These are phyloP conservation scores for Sordariomycetes sp. DNA, from an alignment of 2,329 filamentous ascomycete genomes.

Conservation along the genomic window DNA sequence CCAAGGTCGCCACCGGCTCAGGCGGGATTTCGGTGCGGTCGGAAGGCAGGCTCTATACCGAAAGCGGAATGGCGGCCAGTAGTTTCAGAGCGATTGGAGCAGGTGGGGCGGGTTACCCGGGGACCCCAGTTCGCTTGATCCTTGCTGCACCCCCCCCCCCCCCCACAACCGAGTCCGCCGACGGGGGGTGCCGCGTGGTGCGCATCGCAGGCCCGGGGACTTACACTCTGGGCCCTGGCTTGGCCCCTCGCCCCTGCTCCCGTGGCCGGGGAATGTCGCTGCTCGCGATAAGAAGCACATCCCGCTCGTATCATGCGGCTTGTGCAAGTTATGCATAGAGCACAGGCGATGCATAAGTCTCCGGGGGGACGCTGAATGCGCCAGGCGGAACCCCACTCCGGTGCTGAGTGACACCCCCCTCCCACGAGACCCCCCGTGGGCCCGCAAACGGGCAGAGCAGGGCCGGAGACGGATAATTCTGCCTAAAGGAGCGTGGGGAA, in stretches of 20 bases:
- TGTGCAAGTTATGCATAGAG: not conserved
- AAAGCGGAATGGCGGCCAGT: constrained; percentile 2
- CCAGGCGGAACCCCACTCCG: not conserved
- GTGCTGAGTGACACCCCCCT: not conserved
- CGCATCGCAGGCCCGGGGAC: constrained; percentile 5
- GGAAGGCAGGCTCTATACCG: not conserved
- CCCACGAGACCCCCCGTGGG: not conserved
- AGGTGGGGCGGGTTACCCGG: not conserved
- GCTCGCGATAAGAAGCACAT: not conserved
- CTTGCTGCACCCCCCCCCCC: not conserved
- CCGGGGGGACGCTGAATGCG: no score
- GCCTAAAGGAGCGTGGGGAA: constrained; percentile 3
- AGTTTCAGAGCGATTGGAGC: not conserved
- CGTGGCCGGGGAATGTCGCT: not conserved
- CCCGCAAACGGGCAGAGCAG: not conserved
- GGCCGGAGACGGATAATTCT: constrained; percentile 1
- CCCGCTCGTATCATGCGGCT: not conserved
- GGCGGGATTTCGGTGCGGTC: constrained; percentile 6
- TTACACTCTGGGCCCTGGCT: not conserved
- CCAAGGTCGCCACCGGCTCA: constrained; percentile 5
- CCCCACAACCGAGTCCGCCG: not conserved
- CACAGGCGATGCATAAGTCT: not conserved
- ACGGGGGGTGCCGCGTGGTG: not conserved
- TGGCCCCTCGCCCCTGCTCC: not conserved
- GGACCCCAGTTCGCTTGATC: not conserved